Base-by-base conservation (phyloP, 768 basidiomycete species). In the Baorangia bicolor region DNA sequence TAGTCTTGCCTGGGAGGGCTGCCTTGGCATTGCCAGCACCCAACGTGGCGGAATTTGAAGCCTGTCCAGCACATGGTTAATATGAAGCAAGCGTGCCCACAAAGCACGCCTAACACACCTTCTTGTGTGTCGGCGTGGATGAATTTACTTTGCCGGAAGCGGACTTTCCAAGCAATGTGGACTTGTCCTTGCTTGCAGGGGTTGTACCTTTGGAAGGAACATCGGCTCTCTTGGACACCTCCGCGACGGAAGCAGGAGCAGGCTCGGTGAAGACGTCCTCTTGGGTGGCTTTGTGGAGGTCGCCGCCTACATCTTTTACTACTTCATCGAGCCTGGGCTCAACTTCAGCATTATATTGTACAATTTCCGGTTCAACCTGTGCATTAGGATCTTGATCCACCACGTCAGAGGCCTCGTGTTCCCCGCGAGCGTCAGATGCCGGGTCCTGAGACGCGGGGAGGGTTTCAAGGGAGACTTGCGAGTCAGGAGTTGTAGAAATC, bases 1-100 rank as follows among this genome's bases (percentile, higher is more conserved):
- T 45, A 43, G 81, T 67, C 69, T 84, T 85, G 49, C 77, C 58
- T 39, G 71, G 55, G 39, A 77, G 73, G 45, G 73, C 66, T 51
- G 70, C 60, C 70, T 81, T 86, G 49, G 81, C 73, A 53, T 75
- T 62, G 59, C 85, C 84, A 67, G 80, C 62, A 59, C 84, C 82
- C 75, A 86, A 85, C 59, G 86, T 86, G 58, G 85, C 83, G 54
- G 85, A 81, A 70, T 74, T 84, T 63, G 85, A 74, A 54, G 86
- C 79, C 88, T 90, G 66, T 33, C 37, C 60, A 60, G 51, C 57
- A 63, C 60, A 69, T 65, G 67, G 63, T 64, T 57, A 62, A 66
- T 57, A 64, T 64, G 53, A 63, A 64, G 51, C 27, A 61, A 61
- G 37, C 61, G 46, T 58, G 60, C 47, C 53, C 27, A 54, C 42